phyloP scores from a whole-genome alignment of 2,329 filamentous ascomycete species.

The Stachybotrys chlorohalonatus region DNA sequence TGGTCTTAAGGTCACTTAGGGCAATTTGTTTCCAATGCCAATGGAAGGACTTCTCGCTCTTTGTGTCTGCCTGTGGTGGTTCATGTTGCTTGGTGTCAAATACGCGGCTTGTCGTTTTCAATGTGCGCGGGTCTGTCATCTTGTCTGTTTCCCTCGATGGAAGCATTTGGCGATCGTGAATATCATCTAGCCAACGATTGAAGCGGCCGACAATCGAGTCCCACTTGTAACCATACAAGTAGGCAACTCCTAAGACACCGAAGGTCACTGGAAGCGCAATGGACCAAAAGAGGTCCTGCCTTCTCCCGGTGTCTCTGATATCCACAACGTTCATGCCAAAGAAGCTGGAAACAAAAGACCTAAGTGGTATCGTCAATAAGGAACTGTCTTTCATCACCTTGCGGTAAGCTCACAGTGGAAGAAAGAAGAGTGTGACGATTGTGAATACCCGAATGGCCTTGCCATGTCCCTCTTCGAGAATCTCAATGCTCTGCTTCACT shows the following conservation, averaged over 20 bases:
- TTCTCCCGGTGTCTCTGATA: not conserved
- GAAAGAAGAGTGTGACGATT: constrained; percentile 9
- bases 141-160: not conserved
- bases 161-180: not conserved
- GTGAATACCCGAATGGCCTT: constrained; percentile 24
- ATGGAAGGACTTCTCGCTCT: not conserved
- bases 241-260: not conserved
- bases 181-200: not conserved
- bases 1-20: not conserved
- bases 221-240: not conserved
- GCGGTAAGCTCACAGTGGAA: constrained; percentile 7
- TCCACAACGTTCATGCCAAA: not conserved
- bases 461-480: constrained; percentile 14
- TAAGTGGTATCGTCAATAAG: not conserved
- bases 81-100: not conserved
- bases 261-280: not conserved
- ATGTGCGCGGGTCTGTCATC: not conserved
- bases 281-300: not conserved
- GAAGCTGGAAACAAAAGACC: constrained; percentile 1
- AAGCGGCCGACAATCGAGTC: not conserved
- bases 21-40: not conserved
- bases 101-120: not conserved
- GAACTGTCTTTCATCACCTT: not conserved
- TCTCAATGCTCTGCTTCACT: constrained; percentile 8
- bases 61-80: not conserved